Evolutionary conservation across 2,329 filamentous ascomycete species (phyloP).

Genomic region (Colletotrichum trifolii): DNA sequence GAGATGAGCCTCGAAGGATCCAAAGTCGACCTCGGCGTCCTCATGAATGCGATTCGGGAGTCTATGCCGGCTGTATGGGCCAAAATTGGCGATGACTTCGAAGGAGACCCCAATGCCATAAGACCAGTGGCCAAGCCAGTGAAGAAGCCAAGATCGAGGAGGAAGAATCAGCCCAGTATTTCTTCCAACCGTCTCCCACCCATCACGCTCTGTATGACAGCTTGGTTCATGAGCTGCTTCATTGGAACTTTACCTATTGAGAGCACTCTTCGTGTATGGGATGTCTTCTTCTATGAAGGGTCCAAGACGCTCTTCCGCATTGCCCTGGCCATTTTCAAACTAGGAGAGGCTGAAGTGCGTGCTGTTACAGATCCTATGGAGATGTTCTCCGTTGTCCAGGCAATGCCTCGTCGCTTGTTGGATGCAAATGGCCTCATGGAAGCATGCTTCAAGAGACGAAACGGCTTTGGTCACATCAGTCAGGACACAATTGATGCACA

Average conservation of each 20-base stretch:
- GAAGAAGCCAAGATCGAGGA: slow-evolving; percentile 49
- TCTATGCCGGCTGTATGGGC: slow-evolving; percentile 85
- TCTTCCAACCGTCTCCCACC: slow-evolving; percentile 76
- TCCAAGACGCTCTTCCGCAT: slow-evolving; percentile 94
- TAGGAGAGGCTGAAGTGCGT: slow-evolving; percentile 83
- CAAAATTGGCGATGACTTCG: slow-evolving; percentile 85
- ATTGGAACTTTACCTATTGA: slow-evolving; percentile 94
- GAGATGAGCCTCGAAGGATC: slow-evolving; percentile 90
- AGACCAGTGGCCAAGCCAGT: slow-evolving; percentile 45
- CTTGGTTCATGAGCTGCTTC: slow-evolving; percentile 98
- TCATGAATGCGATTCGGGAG: slow-evolving; percentile 89
- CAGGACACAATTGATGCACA: slow-evolving; percentile 85
- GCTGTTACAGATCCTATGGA: slow-evolving; percentile 89
- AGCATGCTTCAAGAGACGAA: slow-evolving; percentile 81
- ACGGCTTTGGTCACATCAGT: slow-evolving; percentile 83
- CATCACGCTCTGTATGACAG: slow-evolving; percentile 91
- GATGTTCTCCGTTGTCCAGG: slow-evolving; percentile 94
- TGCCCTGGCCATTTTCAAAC: slow-evolving; percentile 90
- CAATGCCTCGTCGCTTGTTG: slow-evolving; percentile 81
- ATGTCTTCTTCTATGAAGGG: slow-evolving; percentile 95
- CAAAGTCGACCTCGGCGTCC: slow-evolving; percentile 91
- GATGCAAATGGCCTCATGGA: slow-evolving; percentile 88
- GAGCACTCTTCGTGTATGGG: slow-evolving; percentile 92
- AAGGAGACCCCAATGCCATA: slow-evolving; percentile 56
- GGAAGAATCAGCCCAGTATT: slow-evolving; percentile 52